Evolutionary conservation across 345 rosid genomes (phyloP), one percentile per base, ranked within the genome.

Genomic region (Anastatica hierochuntica): DNA sequence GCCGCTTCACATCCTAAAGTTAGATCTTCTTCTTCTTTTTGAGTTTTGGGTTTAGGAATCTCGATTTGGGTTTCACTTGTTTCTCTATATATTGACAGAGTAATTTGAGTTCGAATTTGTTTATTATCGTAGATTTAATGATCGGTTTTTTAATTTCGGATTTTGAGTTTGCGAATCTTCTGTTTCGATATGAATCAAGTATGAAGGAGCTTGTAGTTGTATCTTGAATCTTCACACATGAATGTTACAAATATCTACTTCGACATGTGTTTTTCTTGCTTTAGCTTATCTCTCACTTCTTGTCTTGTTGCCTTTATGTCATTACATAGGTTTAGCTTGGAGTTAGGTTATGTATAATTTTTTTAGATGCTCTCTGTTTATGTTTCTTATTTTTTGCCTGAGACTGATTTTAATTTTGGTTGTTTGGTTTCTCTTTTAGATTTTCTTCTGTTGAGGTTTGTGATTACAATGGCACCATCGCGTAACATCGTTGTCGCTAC

Each of bases 401-500:
- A 2, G 1, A 34, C 45, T 34, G 29, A 33, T 56, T 14, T 18
- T 10, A 17, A 3, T 14, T 41, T 2, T 33, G 29, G 29, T 19
- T 38, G 24, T 21, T 20, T 4, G 12, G 43, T 12, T 38, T 44
- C 10, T 20, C 14, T 2, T 15, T 1, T 2, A 50, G 42, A 21
- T 4, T 29, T 30, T 54, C 14, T 18, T 33, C 9, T 5, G n/a
- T n/a, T n/a, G n/a, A n/a, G n/a, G n/a, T 33, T 46, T 37, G 5
- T 35, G 10, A 8, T 12, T 43, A 16, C 43, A 36, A 88, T 88
- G 95, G 43, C 72, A 42, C 75, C 77, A 49, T 58, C 63, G 6
- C 79, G 90, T 21, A 92, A 92, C 73, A 55, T 57, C 7, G 41
- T 83, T 12, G 88, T 92, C 59, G 98, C 98, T 0, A 46, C 80